phyloP scores from a whole-genome alignment of 441 rosid genomes.

The Pelargonium australe region DNA sequence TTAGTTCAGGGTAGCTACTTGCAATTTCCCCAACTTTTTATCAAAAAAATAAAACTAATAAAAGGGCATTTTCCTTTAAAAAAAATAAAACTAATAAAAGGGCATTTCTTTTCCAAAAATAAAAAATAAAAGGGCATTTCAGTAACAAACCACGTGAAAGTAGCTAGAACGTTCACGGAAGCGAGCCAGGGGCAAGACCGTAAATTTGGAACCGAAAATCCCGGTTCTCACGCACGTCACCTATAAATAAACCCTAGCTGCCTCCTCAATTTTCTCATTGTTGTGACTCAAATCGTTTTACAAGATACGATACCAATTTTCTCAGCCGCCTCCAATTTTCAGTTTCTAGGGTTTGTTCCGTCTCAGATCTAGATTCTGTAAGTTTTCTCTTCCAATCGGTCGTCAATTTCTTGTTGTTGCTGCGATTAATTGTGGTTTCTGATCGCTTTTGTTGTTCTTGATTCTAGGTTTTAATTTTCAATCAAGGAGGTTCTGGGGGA shows the following conservation, averaged over 20 bases:
- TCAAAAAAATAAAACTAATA: no score
- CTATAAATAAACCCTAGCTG: background rate
- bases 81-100: no score
- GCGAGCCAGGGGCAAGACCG: background rate
- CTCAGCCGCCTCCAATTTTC: background rate
- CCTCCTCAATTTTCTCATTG: background rate
- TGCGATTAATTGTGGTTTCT: background rate
- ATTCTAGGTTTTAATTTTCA: background rate
- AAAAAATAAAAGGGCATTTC: background rate
- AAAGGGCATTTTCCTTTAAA: no score
- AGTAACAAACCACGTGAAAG: background rate
- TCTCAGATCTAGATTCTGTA: slow-evolving; percentile 1
- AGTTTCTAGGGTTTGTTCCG: background rate
- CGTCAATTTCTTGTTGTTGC: background rate
- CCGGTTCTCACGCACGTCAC: background rate
- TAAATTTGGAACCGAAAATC: background rate
- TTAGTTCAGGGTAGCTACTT: no score
- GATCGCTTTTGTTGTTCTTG: background rate
- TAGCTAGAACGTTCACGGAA: background rate
- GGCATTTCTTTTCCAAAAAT: no score
- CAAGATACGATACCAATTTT: background rate
- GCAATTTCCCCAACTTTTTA: no score
- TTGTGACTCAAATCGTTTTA: background rate
- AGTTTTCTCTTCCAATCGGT: background rate
- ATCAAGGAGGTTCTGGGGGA: slow-evolving; percentile 4